Evolutionary conservation across 1,284 basidiomycete species (phyloP), one percentile per base, ranked within the genome.

Genomic region (Ustilago sp.): DNA sequence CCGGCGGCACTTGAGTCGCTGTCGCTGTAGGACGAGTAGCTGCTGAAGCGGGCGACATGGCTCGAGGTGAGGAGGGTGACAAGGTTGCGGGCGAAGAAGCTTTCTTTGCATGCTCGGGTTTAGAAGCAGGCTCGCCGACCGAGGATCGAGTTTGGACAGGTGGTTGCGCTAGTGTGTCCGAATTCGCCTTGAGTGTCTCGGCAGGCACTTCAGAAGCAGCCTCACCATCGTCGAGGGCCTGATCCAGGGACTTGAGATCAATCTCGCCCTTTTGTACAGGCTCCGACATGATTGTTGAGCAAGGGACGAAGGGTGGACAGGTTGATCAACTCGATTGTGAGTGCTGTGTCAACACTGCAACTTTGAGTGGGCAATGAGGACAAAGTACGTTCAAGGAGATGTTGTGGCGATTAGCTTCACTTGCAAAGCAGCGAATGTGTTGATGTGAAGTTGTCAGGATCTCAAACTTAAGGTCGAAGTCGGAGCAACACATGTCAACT

Each of bases 261-360:
- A 77, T 63, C 54, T 77, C 67, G 36, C 68, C 68, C 45, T 74
- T 71, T 19, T 74, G 75, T 11, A 68, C 57, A 23, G 75, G 75
- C 35, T 77, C 71, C 4, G 75, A 74, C 75, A 77, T 77, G 60
- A 17, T 72, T 35, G 41, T 43, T 38, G 39, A 19, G 8, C 17
- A 12, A 50, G 8, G 15, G 0, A 15, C 4, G 48, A 15, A 32
- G 0, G 31, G 13, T 28, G 31, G 12, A 32, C 11, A 31, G 28
- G 28, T 31, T 50, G 28, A 13, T 32, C 23, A 17, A 32, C n/a
- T n/a, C 48, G n/a, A 32, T 8, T 19, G 48, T 32, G 12, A 32
- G 28, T n/a, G 28, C 28, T 32, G 28, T 50, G 7, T 11, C 28
- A 17, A 19, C 31, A 9, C 31, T 19, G 55, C 19, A 28, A 19